Evolutionary conservation across 1,284 basidiomycete species (phyloP).

Genomic region (Cutaneotrichosporon sp.): DNA sequence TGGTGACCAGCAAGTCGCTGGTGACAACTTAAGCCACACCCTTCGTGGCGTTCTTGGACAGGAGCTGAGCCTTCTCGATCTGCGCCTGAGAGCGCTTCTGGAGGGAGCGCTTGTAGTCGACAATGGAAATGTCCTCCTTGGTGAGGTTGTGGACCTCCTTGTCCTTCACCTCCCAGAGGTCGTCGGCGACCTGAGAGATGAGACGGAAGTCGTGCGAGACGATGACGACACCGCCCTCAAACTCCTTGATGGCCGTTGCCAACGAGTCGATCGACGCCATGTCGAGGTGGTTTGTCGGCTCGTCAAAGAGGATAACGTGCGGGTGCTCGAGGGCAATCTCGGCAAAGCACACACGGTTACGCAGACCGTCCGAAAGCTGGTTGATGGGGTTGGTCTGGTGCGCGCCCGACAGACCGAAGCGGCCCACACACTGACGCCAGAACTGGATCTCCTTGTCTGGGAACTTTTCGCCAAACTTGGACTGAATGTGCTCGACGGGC

Average conservation of each 20-base stretch:
- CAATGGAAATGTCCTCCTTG: conserved; percentile 77
- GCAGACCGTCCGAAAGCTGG: conserved; percentile 89
- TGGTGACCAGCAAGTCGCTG: no score
- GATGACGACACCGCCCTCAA: conserved; percentile 94
- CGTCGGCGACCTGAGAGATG: conserved; percentile 91
- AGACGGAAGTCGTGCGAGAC: conserved; percentile 96
- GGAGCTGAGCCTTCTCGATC: conserved; percentile 86
- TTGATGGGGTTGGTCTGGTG: conserved; percentile 92
- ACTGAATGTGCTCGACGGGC: conserved; percentile 92
- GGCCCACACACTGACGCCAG: conserved; percentile 89
- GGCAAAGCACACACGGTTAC: conserved; percentile 67
- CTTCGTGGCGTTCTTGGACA: conserved; percentile 63
- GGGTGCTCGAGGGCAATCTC: conserved; percentile 81
- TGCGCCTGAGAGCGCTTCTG: conserved; percentile 51
- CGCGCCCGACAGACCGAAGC: conserved; percentile 88
- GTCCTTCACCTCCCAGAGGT: conserved; percentile 97
- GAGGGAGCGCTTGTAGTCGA: conserved; percentile 73
- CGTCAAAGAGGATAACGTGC: conserved; percentile 74
- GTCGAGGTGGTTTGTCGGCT: conserved; percentile 57
- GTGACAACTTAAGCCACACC: conserved; percentile 47
- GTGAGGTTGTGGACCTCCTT: conserved; percentile 90
- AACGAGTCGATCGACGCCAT: conserved; percentile 87
- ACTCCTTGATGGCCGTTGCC: conserved; percentile 90
- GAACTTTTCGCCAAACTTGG: conserved; percentile 71
- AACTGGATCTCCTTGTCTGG: conserved; percentile 87